Evolutionary conservation across 805 yeast genomes (phyloP).

Genomic region (Yamadazyma paraphyllophila): DNA sequence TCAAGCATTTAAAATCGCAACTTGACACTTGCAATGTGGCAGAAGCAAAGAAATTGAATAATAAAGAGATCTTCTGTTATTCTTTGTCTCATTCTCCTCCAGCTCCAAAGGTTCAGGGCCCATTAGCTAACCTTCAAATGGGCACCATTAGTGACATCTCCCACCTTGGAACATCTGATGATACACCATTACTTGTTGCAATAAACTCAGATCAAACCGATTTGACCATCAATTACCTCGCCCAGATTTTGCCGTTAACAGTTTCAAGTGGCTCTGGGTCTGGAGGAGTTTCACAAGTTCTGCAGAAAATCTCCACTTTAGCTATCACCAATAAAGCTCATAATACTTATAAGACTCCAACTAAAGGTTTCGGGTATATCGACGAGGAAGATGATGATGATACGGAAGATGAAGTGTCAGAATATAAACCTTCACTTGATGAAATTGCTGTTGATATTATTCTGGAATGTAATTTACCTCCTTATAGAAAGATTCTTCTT

Average conservation of each 20-base stretch:
- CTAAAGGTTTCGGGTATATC: constrained; percentile 8
- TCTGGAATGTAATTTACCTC: constrained; percentile 5
- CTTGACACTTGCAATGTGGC: constrained; percentile 5
- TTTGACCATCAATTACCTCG: constrained; percentile 14
- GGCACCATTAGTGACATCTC: constrained; percentile 15
- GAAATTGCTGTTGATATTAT: no score
- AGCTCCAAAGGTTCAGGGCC: constrained; percentile 20
- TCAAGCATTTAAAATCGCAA: neutral
- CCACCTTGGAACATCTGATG: constrained; percentile 13
- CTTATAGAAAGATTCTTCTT: neutral
- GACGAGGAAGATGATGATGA: constrained; percentile 1
- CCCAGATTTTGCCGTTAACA: constrained; percentile 27
- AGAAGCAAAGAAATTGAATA: neutral
- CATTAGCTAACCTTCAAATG: constrained; percentile 14
- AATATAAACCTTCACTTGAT: no score
- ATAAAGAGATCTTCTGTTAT: neutral
- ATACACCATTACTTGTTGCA: constrained; percentile 16
- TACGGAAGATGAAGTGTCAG: no score
- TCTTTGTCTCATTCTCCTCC: neutral
- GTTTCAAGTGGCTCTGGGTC: neutral
- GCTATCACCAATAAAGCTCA: neutral
- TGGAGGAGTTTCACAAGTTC: no score
- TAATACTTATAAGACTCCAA: constrained; percentile 1
- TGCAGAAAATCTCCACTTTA: neutral
- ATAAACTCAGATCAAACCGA: constrained; percentile 9